Base-by-base conservation (phyloP, 73 alveolate species). In the Paramecium sonneborni region DNA sequence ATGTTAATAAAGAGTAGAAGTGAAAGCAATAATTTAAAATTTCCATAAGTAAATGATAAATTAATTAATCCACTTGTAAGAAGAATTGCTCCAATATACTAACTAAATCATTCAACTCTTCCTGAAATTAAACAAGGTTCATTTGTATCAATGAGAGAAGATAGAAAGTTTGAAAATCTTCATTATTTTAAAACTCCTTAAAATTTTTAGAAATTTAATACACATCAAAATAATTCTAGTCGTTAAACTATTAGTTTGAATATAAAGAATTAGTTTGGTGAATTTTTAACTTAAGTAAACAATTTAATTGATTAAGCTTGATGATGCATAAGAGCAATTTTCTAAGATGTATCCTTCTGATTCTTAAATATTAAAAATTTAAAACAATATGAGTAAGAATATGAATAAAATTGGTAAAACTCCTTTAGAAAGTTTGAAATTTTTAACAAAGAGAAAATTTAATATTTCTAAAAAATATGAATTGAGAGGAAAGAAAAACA, bases 381-480 rank as follows among this genome's bases (percentile, higher is more conserved):
- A 35, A 15, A 20, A 41, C 12, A 72, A 72, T 28, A 72, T 72
- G 86, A 72, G 58, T 12, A 37, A 38, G 11, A 72, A 35, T 0
- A 72, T 72, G 86, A 72, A 11, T 4, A 5, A 72, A 35, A 72
- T 72, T 28, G 86, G 86, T 10, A 72, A 72, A 6, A 35, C 18
- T n/a, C 86, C 86, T 12, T n/a, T 72, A 6, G 86, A 72, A 72
- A 38, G 86, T 10, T 37, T 72, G 14, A 72, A 72, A 72, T 62
- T 23, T 62, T 32, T 62, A 14, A 62, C 84, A 0, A 26, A 15
- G 14, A 62, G 48, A 10, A 62, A 62, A 14, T 62, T 62, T 12
- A 62, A 62, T 26, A 2, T 62, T 6, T 11, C 39, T 24, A 26
- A 32, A n/a, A 26, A 32, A 9, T 62, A 62, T 62, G 84, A 62